These are phyloP conservation scores for Nakazawaea ambrosiae DNA, from an alignment of 805 yeast species.

Conservation along the genomic window DNA sequence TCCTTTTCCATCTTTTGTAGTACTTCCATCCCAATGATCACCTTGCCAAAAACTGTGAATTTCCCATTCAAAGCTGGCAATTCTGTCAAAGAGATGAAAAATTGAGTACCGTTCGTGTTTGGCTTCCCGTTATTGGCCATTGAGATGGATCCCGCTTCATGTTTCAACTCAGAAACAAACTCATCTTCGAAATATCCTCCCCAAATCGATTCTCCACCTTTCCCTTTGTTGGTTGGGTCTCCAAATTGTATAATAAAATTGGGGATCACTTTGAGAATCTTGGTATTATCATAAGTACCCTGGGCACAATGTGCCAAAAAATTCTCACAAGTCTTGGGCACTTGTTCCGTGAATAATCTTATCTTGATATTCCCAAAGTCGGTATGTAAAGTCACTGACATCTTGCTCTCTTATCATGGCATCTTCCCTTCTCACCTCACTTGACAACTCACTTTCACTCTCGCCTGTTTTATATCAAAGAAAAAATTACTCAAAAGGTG, in stretches of 20 bases:
- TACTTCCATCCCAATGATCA: slow-evolving; percentile 16
- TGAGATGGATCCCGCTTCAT: slow-evolving; percentile 26
- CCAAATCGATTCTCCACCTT: slow-evolving; percentile 22
- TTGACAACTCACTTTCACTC: slow-evolving; percentile 18
- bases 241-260: slow-evolving; percentile 47
- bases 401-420: no score
- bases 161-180: slow-evolving; percentile 16
- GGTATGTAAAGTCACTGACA: slow-evolving; percentile 27
- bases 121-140: slow-evolving; percentile 56
- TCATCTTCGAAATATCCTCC: slow-evolving; percentile 22
- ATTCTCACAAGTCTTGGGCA: slow-evolving; percentile 30
- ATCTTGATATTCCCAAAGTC: slow-evolving; percentile 30
- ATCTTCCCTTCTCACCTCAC: slow-evolving; percentile 14
- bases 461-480: slow-evolving; percentile 12
- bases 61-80: slow-evolving; percentile 19
- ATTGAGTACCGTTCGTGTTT: slow-evolving; percentile 55
- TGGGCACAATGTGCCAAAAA: slow-evolving; percentile 38
- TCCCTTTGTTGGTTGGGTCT: slow-evolving; percentile 23
- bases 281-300: slow-evolving; percentile 29
- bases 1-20: slow-evolving; percentile 21
- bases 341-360: slow-evolving; percentile 29
- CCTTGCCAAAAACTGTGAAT: slow-evolving; percentile 19
- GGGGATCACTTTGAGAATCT: slow-evolving; percentile 37
- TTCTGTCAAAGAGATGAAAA: slow-evolving; percentile 33
- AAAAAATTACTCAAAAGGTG: slow-evolving; percentile 2